Evolutionary conservation across 352 stramenopile species (phyloP).

Genomic region (Thraustochytrium striatum): DNA sequence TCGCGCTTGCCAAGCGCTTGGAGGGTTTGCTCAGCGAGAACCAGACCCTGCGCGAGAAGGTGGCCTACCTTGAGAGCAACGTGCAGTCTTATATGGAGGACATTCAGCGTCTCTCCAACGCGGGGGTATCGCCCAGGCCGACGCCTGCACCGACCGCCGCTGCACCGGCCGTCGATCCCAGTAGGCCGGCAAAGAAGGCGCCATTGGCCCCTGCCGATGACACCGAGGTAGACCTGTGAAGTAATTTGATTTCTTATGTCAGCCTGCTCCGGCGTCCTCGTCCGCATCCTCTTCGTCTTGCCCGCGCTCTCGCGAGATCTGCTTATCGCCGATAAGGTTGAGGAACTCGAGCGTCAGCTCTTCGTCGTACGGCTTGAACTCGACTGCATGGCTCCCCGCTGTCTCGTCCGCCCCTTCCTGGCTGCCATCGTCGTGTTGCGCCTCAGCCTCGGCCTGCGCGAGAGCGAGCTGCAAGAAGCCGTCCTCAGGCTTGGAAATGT

Average conservation of each 20-base stretch:
- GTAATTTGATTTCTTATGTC: background rate
- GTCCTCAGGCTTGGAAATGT: background rate
- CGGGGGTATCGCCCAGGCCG: background rate
- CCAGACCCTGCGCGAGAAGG: conserved; percentile 22
- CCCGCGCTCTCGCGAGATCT: background rate
- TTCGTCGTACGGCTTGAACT: background rate
- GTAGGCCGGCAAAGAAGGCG: too few species aligned
- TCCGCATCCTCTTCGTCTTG: background rate
- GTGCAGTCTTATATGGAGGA: conserved; percentile 8
- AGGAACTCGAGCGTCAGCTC: conserved; percentile 25
- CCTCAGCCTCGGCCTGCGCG: background rate
- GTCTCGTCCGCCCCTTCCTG: too few species aligned
- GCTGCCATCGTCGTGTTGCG: too few species aligned
- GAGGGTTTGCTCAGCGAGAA: conserved; percentile 27
- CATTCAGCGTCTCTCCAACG: background rate
- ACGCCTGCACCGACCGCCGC: background rate
- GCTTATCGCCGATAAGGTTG: background rate
- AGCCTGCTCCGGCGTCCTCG: background rate
- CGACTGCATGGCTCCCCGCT: too few species aligned
- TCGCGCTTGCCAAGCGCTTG: conserved; percentile 1
- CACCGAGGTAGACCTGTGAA: conserved; percentile 15
- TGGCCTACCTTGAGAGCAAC: background rate
- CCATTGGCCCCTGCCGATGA: background rate
- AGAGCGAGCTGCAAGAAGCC: conserved; percentile 15
- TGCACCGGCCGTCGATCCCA: too few species aligned